Base-by-base conservation (phyloP, 2,329 filamentous ascomycete species). In the Botrytis pseudocinerea region DNA sequence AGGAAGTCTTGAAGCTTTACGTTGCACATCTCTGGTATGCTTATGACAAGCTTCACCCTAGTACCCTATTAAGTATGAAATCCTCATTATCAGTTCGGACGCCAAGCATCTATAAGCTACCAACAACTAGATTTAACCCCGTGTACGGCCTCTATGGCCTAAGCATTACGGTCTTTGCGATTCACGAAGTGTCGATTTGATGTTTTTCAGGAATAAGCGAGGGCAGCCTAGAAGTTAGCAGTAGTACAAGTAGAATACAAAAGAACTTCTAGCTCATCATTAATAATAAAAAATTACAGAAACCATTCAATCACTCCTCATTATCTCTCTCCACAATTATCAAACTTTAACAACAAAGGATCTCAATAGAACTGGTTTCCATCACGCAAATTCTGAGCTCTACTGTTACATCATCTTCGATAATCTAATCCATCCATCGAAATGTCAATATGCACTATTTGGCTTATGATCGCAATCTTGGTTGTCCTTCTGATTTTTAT, bases 261-360 rank as follows among this genome's bases (percentile, higher is more conserved):
- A 28, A 28, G 51, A 28, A 28, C 51, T 7, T 54, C 51, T 8
- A 5, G 51, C 51, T 8, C 51, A 54, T 18, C 10, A 54, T 5
- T 2, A n/a, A n/a, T 2, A 54, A n/a, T n/a, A n/a, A 54, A 16
- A 2, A 1, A 0, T n/a, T 16, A 6, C 10, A n/a, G 7, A 18
- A 54, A 18, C 25, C n/a, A 54, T 28, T 54, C 51, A 54, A 28
- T 18, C 1, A 4, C n/a, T 18, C 28, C 51, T 54, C 51, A 16
- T 25, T 4, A 54, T 54, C 25, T 54, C n/a, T 54, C 51, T 28
- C 25, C 1, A 25, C 22, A 12, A n/a, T n/a, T n/a, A n/a, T 18
- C 14, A 16, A 28, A 8, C 51, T 54, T 54, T n/a, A 54, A 28
- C 14, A 54, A 54, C 18, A 12, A 28, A 6, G 6, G 14, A n/a